Base-by-base conservation (phyloP, 2,329 filamentous ascomycete species). In the Rhinocladiella similis region DNA sequence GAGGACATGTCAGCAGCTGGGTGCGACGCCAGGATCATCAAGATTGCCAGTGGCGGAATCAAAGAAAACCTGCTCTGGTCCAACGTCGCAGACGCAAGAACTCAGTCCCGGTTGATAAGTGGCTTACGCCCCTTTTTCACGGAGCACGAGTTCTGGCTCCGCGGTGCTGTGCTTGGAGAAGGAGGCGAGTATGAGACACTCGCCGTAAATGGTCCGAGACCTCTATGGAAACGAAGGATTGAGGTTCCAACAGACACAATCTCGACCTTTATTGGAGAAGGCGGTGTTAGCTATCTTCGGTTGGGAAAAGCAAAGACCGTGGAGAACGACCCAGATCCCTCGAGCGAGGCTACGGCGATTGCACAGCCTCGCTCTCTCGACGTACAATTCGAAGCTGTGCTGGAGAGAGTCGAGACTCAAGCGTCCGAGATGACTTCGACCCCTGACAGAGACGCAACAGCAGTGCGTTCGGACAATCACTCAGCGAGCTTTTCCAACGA, bases 181-280 rank as follows among this genome's bases (percentile, higher is more conserved):
- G 94, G 94, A 5, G 94, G 94, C 3, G 94, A 97, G 76, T 97
- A 95, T 72, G 94, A 97, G 80, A 97, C 91, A 27, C 76, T 97
- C 50, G 91, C 94, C 43, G 68, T 97, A 35, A 85, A 91, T 72
- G 94, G 93, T 10, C 93, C 93, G 7, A 66, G 68, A 0, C 75
- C 76, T 48, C 70, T 97, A 57, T 97, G 94, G 80, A 87, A 83
- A 73, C 82, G 80, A 62, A 82, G 79, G 50, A 88, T 97, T 60
- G 75, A 78, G 41, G 76, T 97, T 29, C 75, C 74, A 0, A 80
- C 83, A 1, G 70, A 72, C 3, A 79, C 80, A 56, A 79, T 75
- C 54, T 74, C 74, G 50, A 73, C 85, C 4, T 77, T 88, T 5
- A 74, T 72, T 36, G 89, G 89, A 63, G 89, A 88, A 39, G 92